Evolutionary conservation across 2,329 filamentous ascomycete genomes (phyloP).

Genomic region (Cladosporium sp.): DNA sequence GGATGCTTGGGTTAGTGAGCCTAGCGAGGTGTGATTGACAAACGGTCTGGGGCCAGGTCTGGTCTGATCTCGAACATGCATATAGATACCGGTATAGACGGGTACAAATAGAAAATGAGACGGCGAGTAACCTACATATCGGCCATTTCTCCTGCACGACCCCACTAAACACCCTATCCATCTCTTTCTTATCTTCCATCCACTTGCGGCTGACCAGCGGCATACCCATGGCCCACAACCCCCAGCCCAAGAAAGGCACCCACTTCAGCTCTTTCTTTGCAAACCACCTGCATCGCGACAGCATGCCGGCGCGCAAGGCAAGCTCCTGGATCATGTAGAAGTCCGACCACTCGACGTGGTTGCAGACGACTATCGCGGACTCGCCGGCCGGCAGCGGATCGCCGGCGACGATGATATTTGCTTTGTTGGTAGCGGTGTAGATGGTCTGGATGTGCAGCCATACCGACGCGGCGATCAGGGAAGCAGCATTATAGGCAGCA

Average conservation of each 20-base stretch:
- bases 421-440: constrained; percentile 57
- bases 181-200: constrained; percentile 57
- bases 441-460: constrained; percentile 61
- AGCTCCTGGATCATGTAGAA: constrained; percentile 65
- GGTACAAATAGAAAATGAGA: not conserved
- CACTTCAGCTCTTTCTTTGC: constrained; percentile 60
- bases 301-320: constrained; percentile 57
- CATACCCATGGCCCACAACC: constrained; percentile 65
- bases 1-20: not conserved
- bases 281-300: constrained; percentile 63
- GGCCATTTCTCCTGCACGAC: constrained; percentile 56
- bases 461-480: constrained; percentile 54
- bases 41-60: not conserved
- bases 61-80: not conserved
- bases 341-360: constrained; percentile 63
- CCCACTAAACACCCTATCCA: constrained; percentile 58
- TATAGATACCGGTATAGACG: not conserved
- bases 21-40: not conserved
- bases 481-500: constrained; percentile 56
- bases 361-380: constrained; percentile 60
- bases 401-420: constrained; percentile 55
- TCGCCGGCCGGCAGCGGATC: constrained; percentile 55
- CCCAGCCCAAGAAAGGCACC: constrained; percentile 64
- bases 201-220: constrained; percentile 62
- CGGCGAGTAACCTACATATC: constrained; percentile 51